Conservation (phyloP, 805 yeast species). For the Wickerhamomyces subpelliculosus region DNA sequence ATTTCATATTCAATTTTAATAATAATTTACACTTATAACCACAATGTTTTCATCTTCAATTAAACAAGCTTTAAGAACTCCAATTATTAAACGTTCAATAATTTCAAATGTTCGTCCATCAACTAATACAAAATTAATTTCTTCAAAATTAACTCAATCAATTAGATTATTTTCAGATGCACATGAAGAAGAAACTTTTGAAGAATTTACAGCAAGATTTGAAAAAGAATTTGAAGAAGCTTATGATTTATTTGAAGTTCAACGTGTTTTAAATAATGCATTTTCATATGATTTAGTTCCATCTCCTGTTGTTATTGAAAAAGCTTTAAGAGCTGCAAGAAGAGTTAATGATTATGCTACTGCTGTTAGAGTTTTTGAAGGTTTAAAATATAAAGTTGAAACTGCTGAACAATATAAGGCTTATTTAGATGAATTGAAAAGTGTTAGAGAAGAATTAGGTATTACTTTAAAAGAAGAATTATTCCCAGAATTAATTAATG, state of each 20-base stretch:
- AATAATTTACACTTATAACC: too few relatives aligned
- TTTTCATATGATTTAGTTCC: conserved; percentile 98
- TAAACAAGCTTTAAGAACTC: conserved; percentile 10
- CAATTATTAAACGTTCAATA: conserved; percentile 12
- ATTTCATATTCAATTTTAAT: too few relatives aligned
- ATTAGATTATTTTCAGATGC: conserved; percentile 72
- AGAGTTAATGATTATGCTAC: conserved; percentile 98
- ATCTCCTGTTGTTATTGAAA: conserved; percentile 91
- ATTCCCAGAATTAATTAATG: conserved; percentile 36
- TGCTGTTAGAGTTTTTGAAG: conserved; percentile 97
- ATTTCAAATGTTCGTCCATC: conserved; percentile 13
- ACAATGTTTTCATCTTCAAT: conserved; percentile 3
- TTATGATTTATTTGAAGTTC: conserved; percentile 79
- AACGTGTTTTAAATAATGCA: conserved; percentile 94
- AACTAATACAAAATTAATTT: neutral
- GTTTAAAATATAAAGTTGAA: conserved; percentile 93
- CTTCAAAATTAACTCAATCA: conserved; percentile 13
- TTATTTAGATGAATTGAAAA: conserved; percentile 91
- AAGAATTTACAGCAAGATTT: conserved; percentile 84
- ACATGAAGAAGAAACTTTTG: conserved; percentile 87
- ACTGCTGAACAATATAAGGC: conserved; percentile 91
- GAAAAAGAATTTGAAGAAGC: conserved; percentile 96
- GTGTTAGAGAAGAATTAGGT: conserved; percentile 86
- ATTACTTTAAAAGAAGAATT: conserved; percentile 89
- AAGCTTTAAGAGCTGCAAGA: conserved; percentile 96